Percentiles rank a stretch among this genome's conserved stretches.
These are phyloP conservation scores for Metarhizium robertsii DNA, from an alignment of 2,329 filamentous ascomycete genomes.

Conservation along the genomic window DNA sequence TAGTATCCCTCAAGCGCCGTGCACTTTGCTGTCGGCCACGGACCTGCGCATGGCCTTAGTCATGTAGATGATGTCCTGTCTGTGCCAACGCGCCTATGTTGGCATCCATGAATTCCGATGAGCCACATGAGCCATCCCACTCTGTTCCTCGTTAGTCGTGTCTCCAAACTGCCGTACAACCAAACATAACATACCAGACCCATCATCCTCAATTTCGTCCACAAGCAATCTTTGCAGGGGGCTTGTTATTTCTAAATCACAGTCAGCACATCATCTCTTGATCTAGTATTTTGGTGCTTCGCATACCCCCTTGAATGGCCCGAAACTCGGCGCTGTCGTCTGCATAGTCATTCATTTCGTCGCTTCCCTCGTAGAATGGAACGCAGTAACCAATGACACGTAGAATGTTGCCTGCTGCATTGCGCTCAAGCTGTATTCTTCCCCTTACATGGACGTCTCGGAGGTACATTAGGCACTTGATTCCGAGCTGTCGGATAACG, in stretches of 20 bases:
- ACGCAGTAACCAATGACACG: slow-evolving; percentile 33
- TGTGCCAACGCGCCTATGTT: slow-evolving; percentile 36
- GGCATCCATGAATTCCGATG: slow-evolving; percentile 45
- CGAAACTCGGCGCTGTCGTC: slow-evolving; percentile 17
- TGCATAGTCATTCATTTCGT: slow-evolving; percentile 20
- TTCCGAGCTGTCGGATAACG: slow-evolving; percentile 30
- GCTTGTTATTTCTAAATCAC: slow-evolving; percentile 28
- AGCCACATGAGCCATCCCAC: slow-evolving; percentile 45
- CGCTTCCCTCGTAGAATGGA: slow-evolving; percentile 26
- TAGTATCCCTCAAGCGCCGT: background rate
- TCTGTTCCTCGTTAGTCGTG: slow-evolving; percentile 26
- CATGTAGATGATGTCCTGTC: slow-evolving; percentile 30
- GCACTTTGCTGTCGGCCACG: background rate
- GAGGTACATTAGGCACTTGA: slow-evolving; percentile 36
- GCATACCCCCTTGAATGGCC: slow-evolving; percentile 18
- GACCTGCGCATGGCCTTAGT: slow-evolving; percentile 13
- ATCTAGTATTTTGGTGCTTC: background rate
- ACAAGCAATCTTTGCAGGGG: slow-evolving; percentile 45
- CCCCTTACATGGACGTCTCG: slow-evolving; percentile 35
- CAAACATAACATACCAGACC: slow-evolving; percentile 37
- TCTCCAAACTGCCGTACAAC: background rate
- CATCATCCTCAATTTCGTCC: slow-evolving; percentile 49
- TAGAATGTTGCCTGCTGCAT: slow-evolving; percentile 32
- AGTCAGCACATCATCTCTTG: slow-evolving; percentile 2
- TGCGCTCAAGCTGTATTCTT: slow-evolving; percentile 29